A percentile compares a stretch with the other conserved stretches of the same genome.
Evolutionary conservation across 129 eudicot genomes (phyloP).

Genomic region (Centrapalus pauciflorus): DNA sequence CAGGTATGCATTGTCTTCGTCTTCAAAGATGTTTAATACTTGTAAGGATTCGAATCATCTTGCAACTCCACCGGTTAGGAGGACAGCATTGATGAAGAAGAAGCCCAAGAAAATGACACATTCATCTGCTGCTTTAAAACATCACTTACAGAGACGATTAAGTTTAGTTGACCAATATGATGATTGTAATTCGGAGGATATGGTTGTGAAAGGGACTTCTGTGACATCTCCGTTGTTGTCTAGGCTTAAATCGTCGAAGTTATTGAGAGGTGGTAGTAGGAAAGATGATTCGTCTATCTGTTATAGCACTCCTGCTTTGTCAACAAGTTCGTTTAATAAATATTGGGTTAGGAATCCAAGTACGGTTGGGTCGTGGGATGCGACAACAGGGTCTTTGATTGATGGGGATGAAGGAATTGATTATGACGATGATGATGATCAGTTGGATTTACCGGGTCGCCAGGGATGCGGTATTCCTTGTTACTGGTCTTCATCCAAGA

Average conservation of each 20-base stretch:
- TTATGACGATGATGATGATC: constrained; percentile 66
- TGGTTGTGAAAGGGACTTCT: constrained; percentile 30
- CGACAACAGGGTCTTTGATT: constrained; percentile 53
- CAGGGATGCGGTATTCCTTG: constrained; percentile 97
- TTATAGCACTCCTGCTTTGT: constrained; percentile 84
- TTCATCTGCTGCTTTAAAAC: constrained; percentile 38
- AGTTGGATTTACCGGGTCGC: constrained; percentile 61
- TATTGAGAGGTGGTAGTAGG: constrained; percentile 42
- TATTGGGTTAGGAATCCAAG: constrained; percentile 63
- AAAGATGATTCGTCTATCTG: constrained; percentile 78
- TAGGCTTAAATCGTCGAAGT: constrained; percentile 51
- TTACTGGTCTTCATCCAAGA: constrained; percentile 73
- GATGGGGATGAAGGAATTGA: constrained; percentile 65
- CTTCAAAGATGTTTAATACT: constrained; percentile 35
- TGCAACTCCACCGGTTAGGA: constrained; percentile 42
- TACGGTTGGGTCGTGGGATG: constrained; percentile 91
- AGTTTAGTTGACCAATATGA: constrained; percentile 64
- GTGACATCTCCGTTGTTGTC: constrained; percentile 68
- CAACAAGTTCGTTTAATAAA: constrained; percentile 62
- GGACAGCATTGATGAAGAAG: constrained; percentile 37
- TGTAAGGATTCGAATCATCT: constrained; percentile 31
- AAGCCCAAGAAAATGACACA: constrained; percentile 42
- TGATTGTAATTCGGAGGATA: constrained; percentile 62
- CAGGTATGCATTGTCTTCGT: constrained; percentile 32
- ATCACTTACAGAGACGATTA: constrained; percentile 32